Evolutionary conservation across 306 rosid species (phyloP).

Genomic region (Dryas octopetala): DNA sequence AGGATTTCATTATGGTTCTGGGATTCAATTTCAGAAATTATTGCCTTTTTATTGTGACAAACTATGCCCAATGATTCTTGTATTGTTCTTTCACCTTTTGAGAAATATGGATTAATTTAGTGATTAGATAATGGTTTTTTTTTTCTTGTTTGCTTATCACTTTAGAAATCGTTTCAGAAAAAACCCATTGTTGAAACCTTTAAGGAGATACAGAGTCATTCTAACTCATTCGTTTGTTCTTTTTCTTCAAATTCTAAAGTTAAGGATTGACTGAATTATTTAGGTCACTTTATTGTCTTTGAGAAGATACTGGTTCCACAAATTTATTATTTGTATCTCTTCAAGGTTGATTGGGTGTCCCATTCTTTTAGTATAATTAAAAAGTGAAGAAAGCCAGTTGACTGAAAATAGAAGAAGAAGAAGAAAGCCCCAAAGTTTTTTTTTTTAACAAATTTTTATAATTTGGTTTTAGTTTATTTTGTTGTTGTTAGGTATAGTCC

Average conservation of each 20-base stretch:
- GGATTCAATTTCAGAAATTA: constrained; percentile 17
- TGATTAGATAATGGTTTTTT: neutral
- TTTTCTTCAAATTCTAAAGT: neutral
- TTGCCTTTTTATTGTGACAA: constrained; percentile 8
- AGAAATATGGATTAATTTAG: neutral
- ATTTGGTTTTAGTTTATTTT: neutral
- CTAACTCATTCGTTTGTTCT: neutral
- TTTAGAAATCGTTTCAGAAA: neutral
- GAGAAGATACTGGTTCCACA: neutral
- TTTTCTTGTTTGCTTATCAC: too few relatives aligned
- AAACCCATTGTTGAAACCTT: neutral
- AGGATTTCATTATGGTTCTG: constrained; percentile 13
- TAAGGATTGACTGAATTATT: neutral
- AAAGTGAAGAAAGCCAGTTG: neutral
- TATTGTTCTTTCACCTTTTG: neutral
- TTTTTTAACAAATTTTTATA: neutral
- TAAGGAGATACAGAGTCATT: neutral
- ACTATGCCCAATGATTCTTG: neutral
- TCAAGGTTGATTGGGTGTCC: neutral
- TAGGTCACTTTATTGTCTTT: neutral
- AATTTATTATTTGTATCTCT: neutral
- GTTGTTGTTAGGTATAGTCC: neutral
- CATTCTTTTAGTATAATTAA: neutral
- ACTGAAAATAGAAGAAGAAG: neutral
- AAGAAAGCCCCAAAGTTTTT: neutral